Evolutionary conservation across 768 basidiomycete species (phyloP).

Genomic region (Trametes punicea): DNA sequence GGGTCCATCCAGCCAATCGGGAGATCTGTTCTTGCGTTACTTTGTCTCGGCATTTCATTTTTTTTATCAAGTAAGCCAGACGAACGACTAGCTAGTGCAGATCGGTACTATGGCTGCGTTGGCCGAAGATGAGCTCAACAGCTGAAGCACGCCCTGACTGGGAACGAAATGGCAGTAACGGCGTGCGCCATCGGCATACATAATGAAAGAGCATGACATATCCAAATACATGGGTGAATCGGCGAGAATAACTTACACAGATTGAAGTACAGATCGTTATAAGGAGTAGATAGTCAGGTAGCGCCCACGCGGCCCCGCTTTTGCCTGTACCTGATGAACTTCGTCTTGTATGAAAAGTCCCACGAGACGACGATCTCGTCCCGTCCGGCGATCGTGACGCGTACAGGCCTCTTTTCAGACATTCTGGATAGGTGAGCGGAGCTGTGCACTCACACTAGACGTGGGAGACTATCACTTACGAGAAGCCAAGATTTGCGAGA

Average conservation of each 20-base stretch:
- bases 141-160: too few relatives aligned
- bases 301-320: not conserved
- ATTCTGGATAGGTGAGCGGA: not conserved
- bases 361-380: constrained; percentile 9
- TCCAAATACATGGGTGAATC: too few relatives aligned
- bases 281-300: not conserved
- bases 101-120: too few relatives aligned
- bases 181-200: too few relatives aligned
- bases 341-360: not conserved
- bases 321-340: constrained; percentile 7
- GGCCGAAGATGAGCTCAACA: too few relatives aligned
- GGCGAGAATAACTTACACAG: not conserved
- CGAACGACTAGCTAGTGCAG: too few relatives aligned
- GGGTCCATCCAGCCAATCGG: too few relatives aligned
- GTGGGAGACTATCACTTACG: not conserved
- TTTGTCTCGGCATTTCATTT: too few relatives aligned
- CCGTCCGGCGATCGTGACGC: not conserved
- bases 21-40: too few relatives aligned
- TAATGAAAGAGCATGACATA: too few relatives aligned
- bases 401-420: not conserved
- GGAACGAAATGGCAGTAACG: too few relatives aligned
- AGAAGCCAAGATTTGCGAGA: constrained; percentile 4
- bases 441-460: not conserved
- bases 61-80: too few relatives aligned
- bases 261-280: not conserved